These are phyloP conservation scores for Agrocybe pediades DNA, from an alignment of 768 basidiomycete genomes.

Conservation along the genomic window DNA sequence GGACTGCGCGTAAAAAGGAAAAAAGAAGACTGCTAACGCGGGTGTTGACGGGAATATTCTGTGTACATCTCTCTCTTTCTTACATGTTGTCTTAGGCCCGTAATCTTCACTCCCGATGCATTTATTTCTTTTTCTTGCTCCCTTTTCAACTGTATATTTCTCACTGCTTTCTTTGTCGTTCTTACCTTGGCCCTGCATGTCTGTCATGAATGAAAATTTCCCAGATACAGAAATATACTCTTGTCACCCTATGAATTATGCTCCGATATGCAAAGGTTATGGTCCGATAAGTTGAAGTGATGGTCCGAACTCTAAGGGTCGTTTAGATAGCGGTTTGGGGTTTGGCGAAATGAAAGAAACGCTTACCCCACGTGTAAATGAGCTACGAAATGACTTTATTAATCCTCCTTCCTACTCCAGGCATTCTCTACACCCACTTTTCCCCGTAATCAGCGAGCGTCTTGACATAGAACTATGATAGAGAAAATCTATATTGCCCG, in stretches of 20 bases:
- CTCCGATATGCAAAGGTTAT: not conserved
- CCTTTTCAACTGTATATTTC: conserved; percentile 21
- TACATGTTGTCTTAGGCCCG: conserved; percentile 8
- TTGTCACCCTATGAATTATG: not conserved
- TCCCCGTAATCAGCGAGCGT: conserved; percentile 17
- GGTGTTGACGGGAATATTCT: conserved; percentile 18
- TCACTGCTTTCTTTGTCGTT: conserved; percentile 21
- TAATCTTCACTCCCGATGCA: conserved; percentile 17
- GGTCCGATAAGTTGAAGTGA: not conserved
- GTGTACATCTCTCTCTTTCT: conserved; percentile 20
- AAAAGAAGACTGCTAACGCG: conserved; percentile 15
- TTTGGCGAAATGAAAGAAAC: conserved; percentile 19
- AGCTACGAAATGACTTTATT: conserved; percentile 10
- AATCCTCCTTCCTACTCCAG: not conserved
- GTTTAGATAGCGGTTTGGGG: not conserved
- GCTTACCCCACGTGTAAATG: conserved; percentile 23
- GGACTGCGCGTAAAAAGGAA: conserved; percentile 9
- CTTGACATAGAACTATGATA: conserved; percentile 36
- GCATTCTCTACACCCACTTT: conserved; percentile 7
- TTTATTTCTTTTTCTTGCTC: conserved; percentile 16
- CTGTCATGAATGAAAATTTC: conserved; percentile 27
- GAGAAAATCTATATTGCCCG: conserved; percentile 70
- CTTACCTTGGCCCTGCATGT: conserved; percentile 15
- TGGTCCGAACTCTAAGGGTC: not conserved
- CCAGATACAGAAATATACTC: conserved; percentile 21